A percentile compares a stretch with the other conserved stretches of the same genome.
phyloP scores from a whole-genome alignment of 108 stramenopile species.

The Schizochytrium sp. region DNA sequence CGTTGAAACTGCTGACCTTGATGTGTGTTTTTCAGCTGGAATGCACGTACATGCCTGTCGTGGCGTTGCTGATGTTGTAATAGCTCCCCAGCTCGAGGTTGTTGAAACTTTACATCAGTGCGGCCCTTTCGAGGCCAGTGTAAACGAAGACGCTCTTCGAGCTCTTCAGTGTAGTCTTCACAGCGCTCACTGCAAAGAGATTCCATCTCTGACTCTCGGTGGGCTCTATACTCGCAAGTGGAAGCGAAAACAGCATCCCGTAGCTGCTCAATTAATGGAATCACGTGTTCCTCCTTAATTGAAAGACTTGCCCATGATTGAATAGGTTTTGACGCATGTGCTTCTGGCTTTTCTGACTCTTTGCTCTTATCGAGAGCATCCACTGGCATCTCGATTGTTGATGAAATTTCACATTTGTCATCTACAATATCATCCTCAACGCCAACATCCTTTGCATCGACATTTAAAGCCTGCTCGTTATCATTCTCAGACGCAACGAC shows the following conservation, averaged over 20 bases:
- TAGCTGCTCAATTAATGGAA: not conserved
- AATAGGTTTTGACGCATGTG: too few relatives aligned
- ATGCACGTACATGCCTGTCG: constrained; percentile 58
- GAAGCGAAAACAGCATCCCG: not conserved
- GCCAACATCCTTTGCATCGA: not conserved
- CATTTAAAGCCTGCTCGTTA: not conserved
- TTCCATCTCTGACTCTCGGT: constrained; percentile 13
- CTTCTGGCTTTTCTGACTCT: too few relatives aligned
- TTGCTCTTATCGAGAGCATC: too few relatives aligned
- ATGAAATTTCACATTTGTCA: not conserved
- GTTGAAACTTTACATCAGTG: constrained; percentile 72
- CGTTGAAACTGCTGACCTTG: constrained; percentile 60
- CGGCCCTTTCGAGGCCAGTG: constrained; percentile 79
- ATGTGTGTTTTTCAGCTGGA: constrained; percentile 60
- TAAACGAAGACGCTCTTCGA: constrained; percentile 75
- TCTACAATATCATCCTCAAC: not conserved
- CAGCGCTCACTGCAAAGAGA: constrained; percentile 45
- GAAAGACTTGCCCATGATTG: too few relatives aligned
- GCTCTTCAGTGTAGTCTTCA: constrained; percentile 72
- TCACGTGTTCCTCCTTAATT: too few relatives aligned
- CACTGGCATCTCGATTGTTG: too few relatives aligned
- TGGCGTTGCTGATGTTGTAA: constrained; percentile 68
- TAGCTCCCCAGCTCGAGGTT: constrained; percentile 76
- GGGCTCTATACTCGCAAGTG: not conserved
- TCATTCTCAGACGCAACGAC: not conserved